phyloP scores from a whole-genome alignment of 2,329 filamentous ascomycete species.

The Byssochlamys sp. region DNA sequence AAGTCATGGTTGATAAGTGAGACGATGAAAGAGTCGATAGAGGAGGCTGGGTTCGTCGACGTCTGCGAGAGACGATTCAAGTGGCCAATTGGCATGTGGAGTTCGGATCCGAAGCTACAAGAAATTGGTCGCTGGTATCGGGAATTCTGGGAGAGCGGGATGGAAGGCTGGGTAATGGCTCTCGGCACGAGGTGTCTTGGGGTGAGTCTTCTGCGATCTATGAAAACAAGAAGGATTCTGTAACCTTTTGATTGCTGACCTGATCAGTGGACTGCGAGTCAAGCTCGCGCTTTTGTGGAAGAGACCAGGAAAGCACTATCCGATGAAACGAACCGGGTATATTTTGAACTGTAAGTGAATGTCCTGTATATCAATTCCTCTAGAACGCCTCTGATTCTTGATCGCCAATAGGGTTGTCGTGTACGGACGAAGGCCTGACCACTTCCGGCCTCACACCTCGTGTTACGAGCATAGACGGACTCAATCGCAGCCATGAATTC shows the following conservation, averaged over 20 bases:
- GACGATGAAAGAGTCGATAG: constrained; percentile 17
- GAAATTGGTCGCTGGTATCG: constrained; percentile 15
- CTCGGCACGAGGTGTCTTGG: constrained; percentile 17
- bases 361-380: background rate
- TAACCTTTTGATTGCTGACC: constrained; percentile 1
- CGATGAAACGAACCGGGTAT: constrained; percentile 10
- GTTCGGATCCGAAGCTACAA: constrained; percentile 9
- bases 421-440: constrained; percentile 4
- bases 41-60: constrained; percentile 16
- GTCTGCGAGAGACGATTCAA: constrained; percentile 18
- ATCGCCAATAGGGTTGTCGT: constrained; percentile 4
- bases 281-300: constrained; percentile 16
- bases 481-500: background rate
- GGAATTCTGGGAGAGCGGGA: constrained; percentile 16
- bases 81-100: constrained; percentile 16
- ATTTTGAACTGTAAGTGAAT: constrained; percentile 14
- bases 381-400: background rate
- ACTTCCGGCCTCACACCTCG: background rate
- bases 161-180: constrained; percentile 21
- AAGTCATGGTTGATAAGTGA: constrained; percentile 14
- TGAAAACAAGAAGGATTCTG: background rate
- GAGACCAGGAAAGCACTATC: constrained; percentile 10
- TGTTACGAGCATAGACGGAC: background rate
- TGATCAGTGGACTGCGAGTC: constrained; percentile 17
- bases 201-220: constrained; percentile 6